phyloP scores from a whole-genome alignment of 2,329 filamentous ascomycete genomes.

The Alternaria sp. region DNA sequence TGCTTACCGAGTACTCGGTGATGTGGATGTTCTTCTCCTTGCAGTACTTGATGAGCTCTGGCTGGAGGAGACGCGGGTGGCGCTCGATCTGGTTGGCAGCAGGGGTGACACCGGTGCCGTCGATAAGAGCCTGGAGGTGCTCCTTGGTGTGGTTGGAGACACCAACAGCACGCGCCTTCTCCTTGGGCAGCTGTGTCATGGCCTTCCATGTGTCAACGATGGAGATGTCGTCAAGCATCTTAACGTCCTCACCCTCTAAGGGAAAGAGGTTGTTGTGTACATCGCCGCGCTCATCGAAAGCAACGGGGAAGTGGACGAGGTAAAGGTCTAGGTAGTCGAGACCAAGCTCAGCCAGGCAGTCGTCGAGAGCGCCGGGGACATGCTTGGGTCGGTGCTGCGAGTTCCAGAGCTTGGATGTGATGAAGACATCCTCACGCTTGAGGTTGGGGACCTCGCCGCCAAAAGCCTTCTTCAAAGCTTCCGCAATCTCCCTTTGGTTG shows the following conservation, averaged over 20 bases:
- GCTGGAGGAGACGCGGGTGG: conserved; percentile 40
- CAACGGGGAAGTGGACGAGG: conserved; percentile 73
- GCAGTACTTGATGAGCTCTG: conserved; percentile 42
- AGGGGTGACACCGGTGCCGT: conserved; percentile 46
- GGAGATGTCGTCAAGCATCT: conserved; percentile 66
- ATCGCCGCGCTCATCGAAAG: conserved; percentile 61
- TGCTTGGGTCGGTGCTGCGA: conserved; percentile 75
- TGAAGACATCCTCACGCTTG: conserved; percentile 52
- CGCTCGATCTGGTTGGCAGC: conserved; percentile 46
- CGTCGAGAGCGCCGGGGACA: conserved; percentile 76
- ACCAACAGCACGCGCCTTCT: conserved; percentile 42
- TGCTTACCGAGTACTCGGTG: conserved; percentile 41
- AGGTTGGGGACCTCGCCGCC: conserved; percentile 58
- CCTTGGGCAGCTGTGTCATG: conserved; percentile 52
- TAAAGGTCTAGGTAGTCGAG: conserved; percentile 90
- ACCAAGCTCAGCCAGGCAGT: conserved; percentile 76
- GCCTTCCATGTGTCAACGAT: conserved; percentile 49
- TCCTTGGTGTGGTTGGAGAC: conserved; percentile 46
- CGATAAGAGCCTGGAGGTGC: conserved; percentile 63
- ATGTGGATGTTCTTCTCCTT: conserved; percentile 45
- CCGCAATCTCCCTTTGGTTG: conserved; percentile 44
- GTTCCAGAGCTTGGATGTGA: conserved; percentile 87
- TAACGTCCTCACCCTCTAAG: conserved; percentile 32
- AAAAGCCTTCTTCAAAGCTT: conserved; percentile 41
- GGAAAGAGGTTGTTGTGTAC: conserved; percentile 40